phyloP scores from a whole-genome alignment of 768 basidiomycete genomes.

The Hericium alpestre region DNA sequence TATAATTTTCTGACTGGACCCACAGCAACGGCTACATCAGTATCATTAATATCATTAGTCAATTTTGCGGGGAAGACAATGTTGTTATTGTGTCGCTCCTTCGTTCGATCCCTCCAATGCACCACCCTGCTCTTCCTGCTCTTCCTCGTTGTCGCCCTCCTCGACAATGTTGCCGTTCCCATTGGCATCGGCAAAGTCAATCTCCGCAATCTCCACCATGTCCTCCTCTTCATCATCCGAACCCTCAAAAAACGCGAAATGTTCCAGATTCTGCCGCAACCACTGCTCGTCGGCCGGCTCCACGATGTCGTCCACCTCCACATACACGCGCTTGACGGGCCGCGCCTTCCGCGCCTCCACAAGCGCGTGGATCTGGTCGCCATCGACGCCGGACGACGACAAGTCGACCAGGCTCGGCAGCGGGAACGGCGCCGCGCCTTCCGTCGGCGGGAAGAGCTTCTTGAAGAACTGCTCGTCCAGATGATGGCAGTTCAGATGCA shows the following conservation, averaged over 20 bases:
- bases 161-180: no score
- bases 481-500: conserved; percentile 30
- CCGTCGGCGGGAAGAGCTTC: conserved; percentile 7
- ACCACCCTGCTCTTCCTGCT: no score
- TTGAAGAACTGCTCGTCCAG: conserved; percentile 20
- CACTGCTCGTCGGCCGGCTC: conserved; percentile 35
- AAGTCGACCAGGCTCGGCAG: conserved; percentile 45
- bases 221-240: conserved; percentile 39
- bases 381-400: conserved; percentile 34
- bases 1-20: no score
- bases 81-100: no score
- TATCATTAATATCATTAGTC: no score
- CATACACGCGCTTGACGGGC: conserved; percentile 34
- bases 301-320: conserved; percentile 37
- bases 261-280: conserved; percentile 55
- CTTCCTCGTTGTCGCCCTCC: no score
- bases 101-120: no score
- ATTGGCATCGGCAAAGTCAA: not conserved
- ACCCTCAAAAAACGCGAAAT: conserved; percentile 43
- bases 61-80: no score
- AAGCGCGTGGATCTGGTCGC: conserved; percentile 31
- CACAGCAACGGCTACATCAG: no score
- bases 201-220: not conserved
- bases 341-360: conserved; percentile 34
- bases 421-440: conserved; percentile 16